Evolutionary conservation across 345 rosid genomes (phyloP).

Genomic region (Aurinia saxatilis): DNA sequence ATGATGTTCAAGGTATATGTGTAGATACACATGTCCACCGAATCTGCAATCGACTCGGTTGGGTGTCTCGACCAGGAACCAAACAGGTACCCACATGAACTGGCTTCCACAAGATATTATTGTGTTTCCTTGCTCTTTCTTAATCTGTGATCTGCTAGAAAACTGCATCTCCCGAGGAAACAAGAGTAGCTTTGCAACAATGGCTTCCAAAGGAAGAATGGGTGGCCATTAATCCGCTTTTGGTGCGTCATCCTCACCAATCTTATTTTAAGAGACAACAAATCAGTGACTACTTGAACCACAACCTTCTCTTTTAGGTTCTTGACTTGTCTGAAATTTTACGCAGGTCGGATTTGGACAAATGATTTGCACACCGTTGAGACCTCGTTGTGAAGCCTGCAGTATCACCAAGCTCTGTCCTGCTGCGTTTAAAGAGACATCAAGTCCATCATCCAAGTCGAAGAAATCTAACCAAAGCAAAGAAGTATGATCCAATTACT

Average conservation of each 20-base stretch:
- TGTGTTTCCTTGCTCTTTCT: not conserved
- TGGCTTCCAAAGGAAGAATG: slow-evolving; percentile 98
- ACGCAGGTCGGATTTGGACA: slow-evolving; percentile 89
- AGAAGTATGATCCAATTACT: slow-evolving; percentile 20
- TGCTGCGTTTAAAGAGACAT: slow-evolving; percentile 78
- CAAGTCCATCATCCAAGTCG: slow-evolving; percentile 50
- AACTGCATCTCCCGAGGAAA: slow-evolving; percentile 83
- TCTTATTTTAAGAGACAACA: not conserved
- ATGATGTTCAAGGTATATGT: slow-evolving; percentile 88
- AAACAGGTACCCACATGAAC: slow-evolving; percentile 40
- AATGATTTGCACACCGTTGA: slow-evolving; percentile 77
- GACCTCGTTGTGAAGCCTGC: slow-evolving; percentile 73
- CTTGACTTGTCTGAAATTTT: not conserved
- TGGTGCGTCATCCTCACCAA: slow-evolving; percentile 40
- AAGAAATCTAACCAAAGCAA: slow-evolving; percentile 37
- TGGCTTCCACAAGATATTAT: not conserved
- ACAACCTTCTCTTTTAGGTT: not conserved
- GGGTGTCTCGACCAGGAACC: slow-evolving; percentile 73
- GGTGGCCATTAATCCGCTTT: slow-evolving; percentile 85
- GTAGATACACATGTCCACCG: slow-evolving; percentile 97
- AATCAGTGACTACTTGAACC: not conserved
- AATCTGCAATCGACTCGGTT: slow-evolving; percentile 90
- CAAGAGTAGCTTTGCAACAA: slow-evolving; percentile 76
- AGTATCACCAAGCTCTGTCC: slow-evolving; percentile 59
- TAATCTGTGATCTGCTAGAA: slow-evolving; percentile 34